Conservation (phyloP, 2,329 filamentous ascomycete genomes). For the Penicillium frequentans region DNA sequence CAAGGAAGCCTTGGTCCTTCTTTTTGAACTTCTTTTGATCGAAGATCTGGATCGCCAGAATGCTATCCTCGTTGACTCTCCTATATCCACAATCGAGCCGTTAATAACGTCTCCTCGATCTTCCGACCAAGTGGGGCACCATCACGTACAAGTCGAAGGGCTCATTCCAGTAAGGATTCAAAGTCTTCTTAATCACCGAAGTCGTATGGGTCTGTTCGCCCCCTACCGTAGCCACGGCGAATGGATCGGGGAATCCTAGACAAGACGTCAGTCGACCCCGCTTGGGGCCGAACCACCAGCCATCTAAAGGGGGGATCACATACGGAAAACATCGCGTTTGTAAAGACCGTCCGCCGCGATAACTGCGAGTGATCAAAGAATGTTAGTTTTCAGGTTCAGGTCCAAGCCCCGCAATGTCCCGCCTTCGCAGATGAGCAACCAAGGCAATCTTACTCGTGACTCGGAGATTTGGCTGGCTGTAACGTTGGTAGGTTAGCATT, state of each 20-base stretch:
- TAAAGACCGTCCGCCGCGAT: conserved; percentile 98
- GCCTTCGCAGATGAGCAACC: conserved; percentile 9
- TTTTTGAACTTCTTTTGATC: conserved; percentile 99
- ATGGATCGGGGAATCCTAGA: conserved; percentile 92
- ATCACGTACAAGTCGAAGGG: conserved; percentile 88
- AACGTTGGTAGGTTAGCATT: conserved; percentile 24
- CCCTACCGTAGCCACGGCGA: conserved; percentile 94
- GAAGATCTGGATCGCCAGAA: conserved; percentile 96
- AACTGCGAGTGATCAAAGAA: conserved; percentile 57
- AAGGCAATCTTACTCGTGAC: conserved; percentile 71
- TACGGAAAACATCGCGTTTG: conserved; percentile 99
- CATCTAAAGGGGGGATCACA: conserved; percentile 42
- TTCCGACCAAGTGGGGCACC: conserved; percentile 1
- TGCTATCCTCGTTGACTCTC: conserved; percentile 89
- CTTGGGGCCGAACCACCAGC: conserved; percentile 1
- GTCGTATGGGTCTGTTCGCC: conserved; percentile 99
- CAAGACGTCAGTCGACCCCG: conserved; percentile 16
- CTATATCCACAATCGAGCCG: conserved; percentile 49
- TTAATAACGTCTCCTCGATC: conserved; percentile 11
- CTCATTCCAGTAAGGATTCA: conserved; percentile 99
- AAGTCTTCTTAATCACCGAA: conserved; percentile 90
- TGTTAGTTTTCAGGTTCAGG: conserved; percentile 18
- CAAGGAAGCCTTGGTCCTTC: conserved; percentile 98
- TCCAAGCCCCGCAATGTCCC: conserved; percentile 23
- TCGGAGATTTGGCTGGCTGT: conserved; percentile 80